Evolutionary conservation across 176 grass and related monocot genomes (phyloP), one percentile per base, ranked within the genome.

Genomic region (Aechmea fasciata): DNA sequence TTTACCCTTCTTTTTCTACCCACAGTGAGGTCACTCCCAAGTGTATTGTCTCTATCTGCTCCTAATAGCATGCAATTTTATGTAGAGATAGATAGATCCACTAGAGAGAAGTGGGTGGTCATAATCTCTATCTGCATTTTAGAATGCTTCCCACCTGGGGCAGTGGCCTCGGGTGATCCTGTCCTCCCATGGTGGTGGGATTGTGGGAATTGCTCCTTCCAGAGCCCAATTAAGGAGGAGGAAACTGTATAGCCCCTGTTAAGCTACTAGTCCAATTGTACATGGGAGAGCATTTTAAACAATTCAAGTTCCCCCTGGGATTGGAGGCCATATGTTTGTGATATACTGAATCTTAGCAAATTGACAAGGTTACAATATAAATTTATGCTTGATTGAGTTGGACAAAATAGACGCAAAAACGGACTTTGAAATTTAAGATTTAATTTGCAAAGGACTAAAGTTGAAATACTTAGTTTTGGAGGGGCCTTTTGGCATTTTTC

Each of bases 111-210:
- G 59, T 83, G 52, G 33, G 85, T 78, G 78, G 80, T 47, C 64
- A 68, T 81, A 74, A 81, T 72, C 50, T 61, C 70, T 55, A 66
- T 68, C 69, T 68, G 80, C 85, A 67, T 76, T 80, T 83, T 74
- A 66, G 55, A 57, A 41, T 93, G 83, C 66, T 78, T 74, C 83
- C 85, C 90, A 89, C 90, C 86, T 18, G 4, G 66, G 52, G 51
- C 22, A 76, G 14, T 48, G 71, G 63, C 14, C 14, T 23, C 18
- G 57, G 64, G 18, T 67, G 29, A 68, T 62, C 7, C 29, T 33
- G 28, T 71, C 52, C 24, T 71, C 8, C 69, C 11, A 61, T 72
- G 52, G 70, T 72, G 52, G 70, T 48, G 70, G 52, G 2, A 72
- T 11, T 6, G 15, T 41, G 33, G 33, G 3, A 41, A 41, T n/a